Percentiles rank a stretch among this genome's conserved stretches.
These are phyloP conservation scores for Monosporozyma aerobia DNA, from an alignment of 805 yeast genomes.

Conservation along the genomic window DNA sequence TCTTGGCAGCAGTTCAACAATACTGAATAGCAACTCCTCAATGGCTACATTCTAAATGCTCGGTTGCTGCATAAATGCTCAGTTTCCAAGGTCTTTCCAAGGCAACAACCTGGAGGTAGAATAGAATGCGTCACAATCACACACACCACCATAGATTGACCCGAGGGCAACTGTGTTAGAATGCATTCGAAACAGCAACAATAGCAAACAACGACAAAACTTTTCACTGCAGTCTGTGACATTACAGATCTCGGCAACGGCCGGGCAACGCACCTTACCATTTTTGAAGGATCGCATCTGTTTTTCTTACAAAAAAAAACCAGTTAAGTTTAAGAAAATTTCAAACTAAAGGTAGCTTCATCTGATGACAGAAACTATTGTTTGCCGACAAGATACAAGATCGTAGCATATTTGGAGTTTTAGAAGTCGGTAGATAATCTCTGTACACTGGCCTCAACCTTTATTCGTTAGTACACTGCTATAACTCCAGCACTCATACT, in stretches of 20 bases:
- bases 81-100: too few species aligned
- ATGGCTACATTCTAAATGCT: too few species aligned
- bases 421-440: neutral
- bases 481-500: neutral
- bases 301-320: neutral
- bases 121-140: too few species aligned
- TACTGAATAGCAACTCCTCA: too few species aligned
- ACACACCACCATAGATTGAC: too few species aligned
- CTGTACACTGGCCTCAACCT: neutral
- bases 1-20: too few species aligned
- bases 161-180: too few species aligned
- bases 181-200: too few species aligned
- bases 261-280: neutral
- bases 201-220: too few species aligned
- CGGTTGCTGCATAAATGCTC: too few species aligned
- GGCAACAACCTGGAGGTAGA: too few species aligned
- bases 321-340: neutral
- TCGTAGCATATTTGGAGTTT: neutral
- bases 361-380: neutral
- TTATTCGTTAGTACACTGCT: neutral
- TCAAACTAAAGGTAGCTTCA: neutral
- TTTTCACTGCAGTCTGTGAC: too few species aligned
- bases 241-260: neutral
- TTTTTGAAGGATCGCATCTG: neutral
- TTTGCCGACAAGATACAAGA: neutral